Evolutionary conservation across 2,329 filamentous ascomycete species (phyloP).

Genomic region (Cytospora leucostoma): DNA sequence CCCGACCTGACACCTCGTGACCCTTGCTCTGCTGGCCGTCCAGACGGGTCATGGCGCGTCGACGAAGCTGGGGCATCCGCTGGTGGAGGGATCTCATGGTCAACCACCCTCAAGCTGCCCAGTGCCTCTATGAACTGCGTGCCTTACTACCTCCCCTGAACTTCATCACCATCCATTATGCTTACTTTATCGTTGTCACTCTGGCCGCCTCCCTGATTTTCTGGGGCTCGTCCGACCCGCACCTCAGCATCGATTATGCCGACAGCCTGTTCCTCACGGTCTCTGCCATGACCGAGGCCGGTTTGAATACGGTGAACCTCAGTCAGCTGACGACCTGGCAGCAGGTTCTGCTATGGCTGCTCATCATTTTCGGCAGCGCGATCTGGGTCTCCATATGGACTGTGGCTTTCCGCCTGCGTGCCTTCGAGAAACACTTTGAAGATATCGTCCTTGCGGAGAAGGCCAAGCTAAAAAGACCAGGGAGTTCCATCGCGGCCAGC

Average conservation of each 20-base stretch:
- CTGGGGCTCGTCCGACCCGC: constrained; percentile 57
- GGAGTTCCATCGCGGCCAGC: constrained; percentile 28
- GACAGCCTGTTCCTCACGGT: constrained; percentile 68
- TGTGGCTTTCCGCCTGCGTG: constrained; percentile 59
- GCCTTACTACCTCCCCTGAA: constrained; percentile 49
- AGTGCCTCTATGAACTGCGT: constrained; percentile 7
- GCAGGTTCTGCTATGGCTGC: constrained; percentile 63
- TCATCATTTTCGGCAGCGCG: constrained; percentile 66
- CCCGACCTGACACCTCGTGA: constrained; percentile 13
- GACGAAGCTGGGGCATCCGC: constrained; percentile 1
- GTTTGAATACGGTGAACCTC: constrained; percentile 68
- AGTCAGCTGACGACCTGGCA: constrained; percentile 67
- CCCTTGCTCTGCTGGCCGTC: neutral
- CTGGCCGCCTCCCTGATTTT: constrained; percentile 62
- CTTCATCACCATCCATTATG: constrained; percentile 66
- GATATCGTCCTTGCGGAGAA: constrained; percentile 48
- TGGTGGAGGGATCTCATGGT: neutral
- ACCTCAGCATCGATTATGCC: constrained; percentile 56
- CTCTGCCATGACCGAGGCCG: constrained; percentile 67
- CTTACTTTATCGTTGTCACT: constrained; percentile 62
- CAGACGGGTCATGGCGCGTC: neutral
- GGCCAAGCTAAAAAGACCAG: constrained; percentile 29
- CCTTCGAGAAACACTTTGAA: constrained; percentile 63
- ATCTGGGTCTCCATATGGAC: constrained; percentile 69
- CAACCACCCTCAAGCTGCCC: constrained; percentile 2